Base-by-base conservation (phyloP, 305 asterid genomes). In the Solanum aculeatissimum region DNA sequence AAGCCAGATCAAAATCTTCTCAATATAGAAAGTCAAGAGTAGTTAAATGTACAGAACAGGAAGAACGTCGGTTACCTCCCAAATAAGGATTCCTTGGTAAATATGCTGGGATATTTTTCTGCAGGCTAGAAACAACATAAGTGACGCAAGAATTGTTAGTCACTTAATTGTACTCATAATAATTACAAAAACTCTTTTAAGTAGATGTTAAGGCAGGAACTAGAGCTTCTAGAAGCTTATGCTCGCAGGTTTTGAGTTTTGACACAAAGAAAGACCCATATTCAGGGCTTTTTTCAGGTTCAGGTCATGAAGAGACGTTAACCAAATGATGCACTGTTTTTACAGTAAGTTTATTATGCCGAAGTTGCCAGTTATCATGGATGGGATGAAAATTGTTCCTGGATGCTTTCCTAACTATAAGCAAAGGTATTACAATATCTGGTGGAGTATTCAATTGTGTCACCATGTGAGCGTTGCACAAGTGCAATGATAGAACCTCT, bases 41-140 rank as follows among this genome's bases (percentile, higher is more conserved):
- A 71, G 55, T 42, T 70, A 21, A 71, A 42, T 2, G 16, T 71
- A 71, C n/a, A 42, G 35, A 57, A 40, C 84, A n/a, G 70, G 58
- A 51, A 63, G 65, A 35, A 75, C n/a, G 60, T 21, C 35, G 77
- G 60, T 86, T 84, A 91, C 95, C 93, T 90, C 83, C 93, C 94
- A 78, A 90, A 92, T 65, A 92, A 70, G 82, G 93, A 89, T 51
- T 86, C 91, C 71, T 71, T 40, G 38, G 94, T 84, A 87, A 92
- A 90, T 43, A 92, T 84, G 77, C 83, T 58, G 23, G 95, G 95
- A 86, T 91, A 92, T 88, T 92, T 92, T 83, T 92, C 93, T 74
- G 93, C 94, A 74, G 94, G 95, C 95, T 92, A 81, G 62, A 86
- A 70, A 71, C n/a, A 71, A 42, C 80, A 71, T n/a, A n/a, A 70